These are phyloP conservation scores for Metarhizium rileyi DNA, from an alignment of 2,329 filamentous ascomycete genomes.

Conservation along the genomic window DNA sequence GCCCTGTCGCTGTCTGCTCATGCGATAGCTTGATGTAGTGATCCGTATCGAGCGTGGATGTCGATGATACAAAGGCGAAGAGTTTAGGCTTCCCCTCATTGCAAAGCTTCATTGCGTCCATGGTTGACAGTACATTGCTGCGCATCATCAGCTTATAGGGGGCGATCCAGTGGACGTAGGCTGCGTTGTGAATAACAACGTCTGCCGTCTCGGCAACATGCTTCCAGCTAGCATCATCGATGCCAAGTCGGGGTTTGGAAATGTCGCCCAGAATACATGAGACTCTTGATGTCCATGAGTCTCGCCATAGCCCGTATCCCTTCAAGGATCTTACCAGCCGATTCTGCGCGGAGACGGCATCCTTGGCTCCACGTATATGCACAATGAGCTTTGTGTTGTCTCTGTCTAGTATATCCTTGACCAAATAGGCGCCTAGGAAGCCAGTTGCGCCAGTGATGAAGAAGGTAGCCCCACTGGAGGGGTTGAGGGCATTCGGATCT, in stretches of 20 bases:
- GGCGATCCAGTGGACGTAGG: conserved; percentile 71
- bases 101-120: conserved; percentile 69
- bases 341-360: conserved; percentile 46
- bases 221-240: conserved; percentile 57
- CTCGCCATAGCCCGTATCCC: conserved; percentile 72
- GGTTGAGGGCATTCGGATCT: conserved; percentile 23
- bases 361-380: conserved; percentile 60
- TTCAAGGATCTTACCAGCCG: conserved; percentile 58
- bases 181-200: conserved; percentile 73
- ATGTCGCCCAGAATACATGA: conserved; percentile 65
- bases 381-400: conserved; percentile 47
- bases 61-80: conserved; percentile 69
- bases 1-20: conserved; percentile 37
- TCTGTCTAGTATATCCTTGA: conserved; percentile 62
- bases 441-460: conserved; percentile 74
- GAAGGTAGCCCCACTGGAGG: conserved; percentile 40
- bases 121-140: conserved; percentile 71
- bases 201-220: conserved; percentile 57
- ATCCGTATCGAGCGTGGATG: conserved; percentile 69
- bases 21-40: conserved; percentile 69
- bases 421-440: conserved; percentile 74
- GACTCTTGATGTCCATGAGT: conserved; percentile 56
- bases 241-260: conserved; percentile 60
- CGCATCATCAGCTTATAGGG: conserved; percentile 62
- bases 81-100: conserved; percentile 66